Base-by-base conservation (phyloP, 257 asterid genomes). In the Ophiorrhiza pumila region DNA sequence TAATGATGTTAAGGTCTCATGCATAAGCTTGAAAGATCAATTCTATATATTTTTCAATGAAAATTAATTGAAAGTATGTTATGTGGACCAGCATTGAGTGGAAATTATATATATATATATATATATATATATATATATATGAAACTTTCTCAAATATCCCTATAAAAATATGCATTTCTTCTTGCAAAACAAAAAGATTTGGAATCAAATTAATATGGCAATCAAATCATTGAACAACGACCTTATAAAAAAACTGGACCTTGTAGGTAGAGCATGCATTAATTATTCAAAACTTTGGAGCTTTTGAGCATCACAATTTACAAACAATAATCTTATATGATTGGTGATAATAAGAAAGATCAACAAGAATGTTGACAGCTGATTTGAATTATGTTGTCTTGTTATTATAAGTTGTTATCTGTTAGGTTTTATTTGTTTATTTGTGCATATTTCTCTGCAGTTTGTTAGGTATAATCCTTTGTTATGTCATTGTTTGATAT, bases 151-250 rank as follows among this genome's bases (percentile, higher is more conserved):
- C 42, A 3, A 55, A 46, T 41, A 55, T 14, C 17, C 1, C 11
- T 25, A 5, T 25, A 29, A 11, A 18, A 9, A 58, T 58, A 43
- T 58, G 13, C 68, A 58, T 43, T 43, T 58, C 35, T n/a, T 58
- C 75, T 57, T 71, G 25, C 29, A 32, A 7, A 43, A 70, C 32
- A 39, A 37, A 46, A 13, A 4, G 52, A 52, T 45, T 58, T 57
- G 27, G 23, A 58, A 43, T 58, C 25, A 59, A 46, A 43, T 43
- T 5, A 11, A 42, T 42, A 29, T 2, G 18, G 67, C 57, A 27
- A 23, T 71, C 75, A 31, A 58, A 58, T 71, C 67, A 57, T 37
- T 66, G 4, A 41, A n/a, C 39, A 23, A 43, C 55, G 10, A 56
- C 4, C 25, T 7, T 43, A 58, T 32, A 5, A 29, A 42, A 49